phyloP scores from a whole-genome alignment of 1,284 basidiomycete genomes.

The Schizophyllum amplum region DNA sequence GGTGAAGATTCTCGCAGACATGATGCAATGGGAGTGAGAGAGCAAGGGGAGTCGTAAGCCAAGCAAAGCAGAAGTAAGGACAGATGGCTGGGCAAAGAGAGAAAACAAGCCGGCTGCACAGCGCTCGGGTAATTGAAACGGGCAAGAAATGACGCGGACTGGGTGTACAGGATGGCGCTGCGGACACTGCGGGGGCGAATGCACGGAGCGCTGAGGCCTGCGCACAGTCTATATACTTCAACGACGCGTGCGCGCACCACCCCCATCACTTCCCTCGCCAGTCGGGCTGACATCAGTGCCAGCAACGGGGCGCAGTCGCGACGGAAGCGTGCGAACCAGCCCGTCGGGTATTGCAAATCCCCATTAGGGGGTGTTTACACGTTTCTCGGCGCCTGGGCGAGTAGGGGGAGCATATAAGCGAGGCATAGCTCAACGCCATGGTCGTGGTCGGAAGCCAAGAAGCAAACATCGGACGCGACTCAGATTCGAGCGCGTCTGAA shows the following conservation, averaged over 20 bases:
- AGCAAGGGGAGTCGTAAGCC: not conserved
- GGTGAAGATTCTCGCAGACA: not conserved
- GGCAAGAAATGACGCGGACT: not conserved
- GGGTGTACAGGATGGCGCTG: not conserved
- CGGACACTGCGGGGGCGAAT: not conserved
- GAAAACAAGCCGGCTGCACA: not conserved
- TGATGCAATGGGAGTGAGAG: not conserved
- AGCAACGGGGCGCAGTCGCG: not conserved
- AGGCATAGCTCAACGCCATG: too few species aligned
- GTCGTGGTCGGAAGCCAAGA: too few species aligned
- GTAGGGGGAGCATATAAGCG: too few species aligned
- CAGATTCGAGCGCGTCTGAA: too few species aligned
- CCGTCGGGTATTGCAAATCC: too few species aligned
- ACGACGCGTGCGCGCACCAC: not conserved
- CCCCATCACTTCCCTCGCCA: not conserved
- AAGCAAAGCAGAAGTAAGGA: too few species aligned
- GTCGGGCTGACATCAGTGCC: not conserved
- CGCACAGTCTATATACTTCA: not conserved
- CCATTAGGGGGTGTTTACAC: too few species aligned
- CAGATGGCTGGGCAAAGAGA: not conserved
- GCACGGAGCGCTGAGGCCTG: not conserved
- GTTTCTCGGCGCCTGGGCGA: too few species aligned
- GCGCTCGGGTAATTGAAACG: not conserved
- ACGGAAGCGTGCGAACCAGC: not conserved
- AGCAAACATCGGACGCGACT: too few species aligned